phyloP scores from a whole-genome alignment of 768 basidiomycete genomes.

The Mycena olivaceomarginata region DNA sequence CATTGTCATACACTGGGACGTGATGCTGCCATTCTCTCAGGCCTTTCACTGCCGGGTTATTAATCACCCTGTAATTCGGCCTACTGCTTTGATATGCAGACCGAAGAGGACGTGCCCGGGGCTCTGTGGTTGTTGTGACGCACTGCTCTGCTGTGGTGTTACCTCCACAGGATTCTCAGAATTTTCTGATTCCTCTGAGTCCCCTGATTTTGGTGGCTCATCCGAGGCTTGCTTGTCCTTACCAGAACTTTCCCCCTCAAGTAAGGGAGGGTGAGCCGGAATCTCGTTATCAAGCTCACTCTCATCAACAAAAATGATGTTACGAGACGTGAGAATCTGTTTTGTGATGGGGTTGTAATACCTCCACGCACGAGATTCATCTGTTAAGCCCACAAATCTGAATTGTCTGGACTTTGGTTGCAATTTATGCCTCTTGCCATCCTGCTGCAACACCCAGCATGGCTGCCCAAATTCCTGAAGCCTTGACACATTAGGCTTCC shows the following conservation, averaged over 20 bases:
- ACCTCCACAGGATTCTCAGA: neutral
- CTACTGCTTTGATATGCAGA: neutral
- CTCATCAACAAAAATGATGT: conserved; percentile 11
- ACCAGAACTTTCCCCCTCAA: conserved; percentile 15
- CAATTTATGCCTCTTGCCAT: conserved; percentile 19
- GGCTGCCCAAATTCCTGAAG: conserved; percentile 51
- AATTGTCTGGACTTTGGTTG: neutral
- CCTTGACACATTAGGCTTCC: conserved; percentile 58
- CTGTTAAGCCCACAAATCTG: conserved; percentile 4
- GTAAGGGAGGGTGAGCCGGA: conserved; percentile 4
- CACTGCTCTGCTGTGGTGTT: neutral
- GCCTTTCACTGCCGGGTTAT: conserved; percentile 12
- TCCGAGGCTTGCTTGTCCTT: neutral
- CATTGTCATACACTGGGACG: conserved; percentile 45
- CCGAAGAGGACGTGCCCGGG: neutral
- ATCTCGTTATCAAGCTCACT: neutral
- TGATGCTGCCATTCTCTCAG: conserved; percentile 20
- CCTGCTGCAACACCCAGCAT: conserved; percentile 16
- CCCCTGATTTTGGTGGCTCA: neutral
- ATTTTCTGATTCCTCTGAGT: neutral
- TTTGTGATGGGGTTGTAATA: conserved; percentile 14
- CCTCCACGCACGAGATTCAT: conserved; percentile 19
- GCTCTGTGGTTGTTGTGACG: neutral
- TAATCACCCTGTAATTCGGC: conserved; percentile 12
- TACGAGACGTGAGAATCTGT: conserved; percentile 1